A percentile compares a stretch with the other conserved stretches of the same genome.
Evolutionary conservation across 1,139 yeast species (phyloP).

Genomic region (Yamadazyma aaseri): DNA sequence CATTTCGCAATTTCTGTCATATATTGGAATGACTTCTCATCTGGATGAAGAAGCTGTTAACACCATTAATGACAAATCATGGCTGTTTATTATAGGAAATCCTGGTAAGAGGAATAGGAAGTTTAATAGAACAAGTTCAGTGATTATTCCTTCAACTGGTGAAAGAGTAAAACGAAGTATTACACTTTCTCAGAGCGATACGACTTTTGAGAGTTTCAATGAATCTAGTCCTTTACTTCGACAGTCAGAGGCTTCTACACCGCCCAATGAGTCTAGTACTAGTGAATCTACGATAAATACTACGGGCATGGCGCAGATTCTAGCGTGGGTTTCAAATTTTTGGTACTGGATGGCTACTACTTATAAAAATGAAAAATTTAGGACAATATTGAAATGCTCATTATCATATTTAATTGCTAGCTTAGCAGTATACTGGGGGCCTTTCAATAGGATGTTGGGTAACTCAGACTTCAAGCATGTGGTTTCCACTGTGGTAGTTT

Average conservation of each 20-base stretch:
- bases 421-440: conserved; percentile 66
- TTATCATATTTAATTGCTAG: conserved; percentile 74
- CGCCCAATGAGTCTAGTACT: no score
- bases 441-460: conserved; percentile 58
- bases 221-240: background rate
- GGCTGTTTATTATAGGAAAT: conserved; percentile 15
- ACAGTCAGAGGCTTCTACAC: no score
- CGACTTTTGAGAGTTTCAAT: conserved; percentile 7
- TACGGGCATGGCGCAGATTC: no score
- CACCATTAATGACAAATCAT: no score
- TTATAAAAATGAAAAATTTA: conserved; percentile 19
- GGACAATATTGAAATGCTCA: conserved; percentile 60
- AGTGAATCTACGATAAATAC: no score
- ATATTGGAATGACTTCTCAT: no score
- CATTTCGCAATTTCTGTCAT: no score
- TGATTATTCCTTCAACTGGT: conserved; percentile 41
- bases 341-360: conserved; percentile 3
- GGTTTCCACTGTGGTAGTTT: conserved; percentile 79
- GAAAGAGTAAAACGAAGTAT: conserved; percentile 37
- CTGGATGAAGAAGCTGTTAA: no score
- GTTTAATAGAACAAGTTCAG: conserved; percentile 31
- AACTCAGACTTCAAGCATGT: conserved; percentile 75
- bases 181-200: conserved; percentile 21
- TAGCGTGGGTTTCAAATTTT: no score
- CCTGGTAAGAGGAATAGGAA: conserved; percentile 12